These are phyloP conservation scores for Aspergillus ibericus DNA, from an alignment of 2,329 filamentous ascomycete species.

Conservation along the genomic window DNA sequence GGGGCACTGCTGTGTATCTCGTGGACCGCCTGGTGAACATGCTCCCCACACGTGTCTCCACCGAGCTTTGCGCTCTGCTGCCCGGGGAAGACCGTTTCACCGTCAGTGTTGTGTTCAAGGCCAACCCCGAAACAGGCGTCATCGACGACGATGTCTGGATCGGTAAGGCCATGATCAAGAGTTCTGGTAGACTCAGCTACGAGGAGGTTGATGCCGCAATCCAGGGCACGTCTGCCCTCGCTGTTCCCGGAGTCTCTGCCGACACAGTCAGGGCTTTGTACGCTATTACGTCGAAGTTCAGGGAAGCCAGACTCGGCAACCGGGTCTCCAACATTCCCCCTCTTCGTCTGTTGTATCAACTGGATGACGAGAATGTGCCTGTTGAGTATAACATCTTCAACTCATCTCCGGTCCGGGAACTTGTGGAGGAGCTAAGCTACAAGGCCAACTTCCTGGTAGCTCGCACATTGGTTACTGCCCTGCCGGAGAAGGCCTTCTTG, in stretches of 20 bases:
- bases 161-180: slow-evolving; percentile 91
- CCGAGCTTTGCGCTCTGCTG: slow-evolving; percentile 82
- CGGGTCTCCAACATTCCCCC: slow-evolving; percentile 77
- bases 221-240: slow-evolving; percentile 60
- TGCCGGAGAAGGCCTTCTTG: slow-evolving; percentile 90
- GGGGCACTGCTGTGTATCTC: slow-evolving; percentile 91
- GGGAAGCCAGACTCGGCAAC: slow-evolving; percentile 79
- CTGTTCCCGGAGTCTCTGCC: slow-evolving; percentile 64
- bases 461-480: slow-evolving; percentile 72
- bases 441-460: slow-evolving; percentile 90
- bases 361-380: slow-evolving; percentile 97
- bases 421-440: slow-evolving; percentile 92
- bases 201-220: slow-evolving; percentile 83
- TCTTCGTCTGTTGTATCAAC: slow-evolving; percentile 83
- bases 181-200: slow-evolving; percentile 79
- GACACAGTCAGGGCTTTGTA: slow-evolving; percentile 81
- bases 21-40: slow-evolving; percentile 86
- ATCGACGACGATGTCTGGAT: slow-evolving; percentile 89
- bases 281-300: slow-evolving; percentile 83
- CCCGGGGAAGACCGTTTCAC: slow-evolving; percentile 88
- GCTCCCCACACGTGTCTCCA: slow-evolving; percentile 80
- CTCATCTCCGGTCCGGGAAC: slow-evolving; percentile 81
- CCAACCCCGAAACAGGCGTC: slow-evolving; percentile 79
- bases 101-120: slow-evolving; percentile 88
- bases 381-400: slow-evolving; percentile 97